Evolutionary conservation across 371 early-diverging fungal genomes (phyloP).

Genomic region (Mortierella sp.): DNA sequence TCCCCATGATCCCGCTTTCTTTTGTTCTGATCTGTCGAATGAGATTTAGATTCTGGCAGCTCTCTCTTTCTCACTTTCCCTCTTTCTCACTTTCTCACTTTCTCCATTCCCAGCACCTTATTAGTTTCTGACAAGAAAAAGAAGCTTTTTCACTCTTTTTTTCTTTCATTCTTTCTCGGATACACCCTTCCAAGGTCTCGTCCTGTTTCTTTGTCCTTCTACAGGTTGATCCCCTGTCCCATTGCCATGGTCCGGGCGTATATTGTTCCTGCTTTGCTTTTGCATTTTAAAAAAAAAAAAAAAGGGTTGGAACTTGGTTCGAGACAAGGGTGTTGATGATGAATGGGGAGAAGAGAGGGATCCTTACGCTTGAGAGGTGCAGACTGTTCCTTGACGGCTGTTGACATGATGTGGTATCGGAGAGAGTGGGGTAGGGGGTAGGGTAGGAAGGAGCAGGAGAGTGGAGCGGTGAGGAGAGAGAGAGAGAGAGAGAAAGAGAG

Average conservation of each 20-base stretch:
- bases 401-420: conserved; percentile 13
- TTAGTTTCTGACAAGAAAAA: background rate
- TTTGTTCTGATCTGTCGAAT: too few species aligned
- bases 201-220: too few species aligned
- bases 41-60: too few species aligned
- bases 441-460: conserved; percentile 4
- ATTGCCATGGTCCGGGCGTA: too few species aligned
- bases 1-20: too few species aligned
- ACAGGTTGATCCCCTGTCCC: too few species aligned
- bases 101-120: background rate
- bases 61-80: background rate
- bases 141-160: too few species aligned
- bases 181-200: too few species aligned
- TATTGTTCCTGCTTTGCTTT: too few species aligned
- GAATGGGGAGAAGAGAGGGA: background rate
- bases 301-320: background rate
- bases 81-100: background rate
- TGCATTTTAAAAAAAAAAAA: too few species aligned
- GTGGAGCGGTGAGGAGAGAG: background rate
- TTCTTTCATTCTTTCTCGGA: too few species aligned
- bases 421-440: background rate
- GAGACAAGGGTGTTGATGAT: background rate
- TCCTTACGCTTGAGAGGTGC: conserved; percentile 44
- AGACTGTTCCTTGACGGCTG: conserved; percentile 34
- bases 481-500: conserved; percentile 5